Evolutionary conservation across 768 basidiomycete genomes (phyloP), one percentile per base, ranked within the genome.

Genomic region (Termitomyces sp.): DNA sequence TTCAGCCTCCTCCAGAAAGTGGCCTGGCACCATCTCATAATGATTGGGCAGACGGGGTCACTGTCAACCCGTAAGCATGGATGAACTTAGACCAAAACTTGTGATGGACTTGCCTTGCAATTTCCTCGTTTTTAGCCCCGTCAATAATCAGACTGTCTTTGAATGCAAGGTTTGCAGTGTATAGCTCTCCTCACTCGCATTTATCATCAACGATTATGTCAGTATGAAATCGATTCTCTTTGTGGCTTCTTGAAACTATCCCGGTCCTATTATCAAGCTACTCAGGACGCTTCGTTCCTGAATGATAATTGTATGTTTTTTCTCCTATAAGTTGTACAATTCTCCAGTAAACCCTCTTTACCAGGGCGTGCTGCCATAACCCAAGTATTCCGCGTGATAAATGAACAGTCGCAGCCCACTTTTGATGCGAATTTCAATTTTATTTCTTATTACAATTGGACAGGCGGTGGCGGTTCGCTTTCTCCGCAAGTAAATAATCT

Each of bases 361-460:
- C 49, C 38, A 91, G 89, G 89, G 89, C 75, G 79, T 57, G 69
- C 76, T 49, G 89, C 89, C 28, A 77, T 91, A 62, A 72, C 79
- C 56, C 86, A 89, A 66, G 85, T 92, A 36, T 88, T 92, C 71
- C 82, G 83, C 43, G 88, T 91, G 50, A 86, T 91, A 57, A 76
- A 82, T 60, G 89, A 91, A 67, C 89, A 92, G 66, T 89, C 89
- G 3, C 88, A 89, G 65, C 69, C 80, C 5, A 82, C 85, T 4
- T 90, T 88, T 61, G 88, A 90, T 64, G 75, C 76, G 18, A 69
- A 88, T 71, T 91, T 84, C 74, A 86, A 88, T 69, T 83, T 87
- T 66, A 75, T 90, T 55, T 89, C 88, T 7, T 89, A 83, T 70
- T 92, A 89, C 69, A 90, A 89, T 67, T 92, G 89, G 90, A 91